Evolutionary conservation across 148 eudicot genomes (phyloP).

Genomic region (Heliamphora exappendiculata): DNA sequence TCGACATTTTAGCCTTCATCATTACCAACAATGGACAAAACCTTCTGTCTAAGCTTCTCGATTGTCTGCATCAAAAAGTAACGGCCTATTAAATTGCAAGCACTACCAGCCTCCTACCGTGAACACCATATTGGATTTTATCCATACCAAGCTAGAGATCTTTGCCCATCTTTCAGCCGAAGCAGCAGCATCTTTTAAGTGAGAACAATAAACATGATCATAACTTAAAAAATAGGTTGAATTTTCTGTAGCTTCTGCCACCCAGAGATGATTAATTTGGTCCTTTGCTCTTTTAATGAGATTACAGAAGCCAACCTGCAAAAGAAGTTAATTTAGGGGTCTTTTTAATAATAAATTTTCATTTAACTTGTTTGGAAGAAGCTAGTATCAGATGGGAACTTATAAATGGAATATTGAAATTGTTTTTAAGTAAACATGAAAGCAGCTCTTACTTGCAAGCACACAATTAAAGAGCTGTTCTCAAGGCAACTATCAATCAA

Average conservation of each 20-base stretch:
- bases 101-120: not conserved
- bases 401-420: not conserved
- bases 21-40: slow-evolving; percentile 44
- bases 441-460: not conserved
- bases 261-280: slow-evolving; percentile 64
- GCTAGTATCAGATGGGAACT: not conserved
- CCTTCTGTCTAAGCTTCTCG: slow-evolving; percentile 54
- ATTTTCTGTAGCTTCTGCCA: slow-evolving; percentile 88
- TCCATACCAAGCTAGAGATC: slow-evolving; percentile 50
- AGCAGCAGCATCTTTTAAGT: slow-evolving; percentile 65
- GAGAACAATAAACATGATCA: slow-evolving; percentile 36
- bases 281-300: slow-evolving; percentile 71
- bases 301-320: slow-evolving; percentile 80
- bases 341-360: not conserved
- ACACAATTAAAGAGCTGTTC: not conserved
- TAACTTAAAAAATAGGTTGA: slow-evolving; percentile 61
- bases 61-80: slow-evolving; percentile 32
- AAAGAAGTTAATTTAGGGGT: not conserved
- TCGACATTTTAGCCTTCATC: slow-evolving; percentile 17
- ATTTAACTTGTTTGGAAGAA: not conserved
- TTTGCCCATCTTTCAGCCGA: slow-evolving; percentile 62
- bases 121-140: not conserved
- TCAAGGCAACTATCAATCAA: not conserved
- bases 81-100: not conserved
- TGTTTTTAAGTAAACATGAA: not conserved